Conservation (phyloP, 169 alveolate genomes). For the Plasmodium berghei region DNA sequence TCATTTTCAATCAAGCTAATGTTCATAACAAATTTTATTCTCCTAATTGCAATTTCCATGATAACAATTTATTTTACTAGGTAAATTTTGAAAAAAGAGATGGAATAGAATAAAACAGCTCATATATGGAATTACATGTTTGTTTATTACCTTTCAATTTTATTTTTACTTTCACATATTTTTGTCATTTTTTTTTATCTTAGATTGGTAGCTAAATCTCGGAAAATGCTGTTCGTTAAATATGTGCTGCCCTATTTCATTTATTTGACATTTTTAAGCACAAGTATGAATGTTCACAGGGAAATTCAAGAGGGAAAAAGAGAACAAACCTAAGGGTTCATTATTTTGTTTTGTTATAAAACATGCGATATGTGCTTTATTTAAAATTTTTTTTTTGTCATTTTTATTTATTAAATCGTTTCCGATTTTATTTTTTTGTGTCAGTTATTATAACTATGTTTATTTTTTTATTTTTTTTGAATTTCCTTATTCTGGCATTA, state of each 20-base stretch:
- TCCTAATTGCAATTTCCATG: conserved; percentile 39
- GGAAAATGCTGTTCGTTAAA: conserved; percentile 67
- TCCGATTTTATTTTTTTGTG: no score
- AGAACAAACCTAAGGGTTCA: no score
- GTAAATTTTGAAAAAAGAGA: not conserved
- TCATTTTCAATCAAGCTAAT: conserved; percentile 52
- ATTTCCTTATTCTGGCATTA: no score
- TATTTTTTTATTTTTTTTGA: no score
- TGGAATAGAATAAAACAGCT: not conserved
- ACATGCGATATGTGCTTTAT: no score
- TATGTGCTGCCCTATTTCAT: conserved; percentile 74
- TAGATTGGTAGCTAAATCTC: conserved; percentile 58
- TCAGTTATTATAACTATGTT: no score
- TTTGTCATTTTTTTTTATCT: not conserved
- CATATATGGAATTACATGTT: not conserved
- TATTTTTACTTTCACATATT: no score
- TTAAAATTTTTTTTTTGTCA: no score
- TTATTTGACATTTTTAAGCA: conserved; percentile 57
- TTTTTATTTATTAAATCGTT: no score
- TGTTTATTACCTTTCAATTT: not conserved
- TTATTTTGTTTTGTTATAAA: not conserved
- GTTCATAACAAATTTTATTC: conserved; percentile 46
- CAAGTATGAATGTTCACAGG: conserved; percentile 50
- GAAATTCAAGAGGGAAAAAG: conserved; percentile 43
- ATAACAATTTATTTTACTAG: conserved; percentile 32